Evolutionary conservation across 78 protist genomes (phyloP).

Genomic region (Guillardia theta): DNA sequence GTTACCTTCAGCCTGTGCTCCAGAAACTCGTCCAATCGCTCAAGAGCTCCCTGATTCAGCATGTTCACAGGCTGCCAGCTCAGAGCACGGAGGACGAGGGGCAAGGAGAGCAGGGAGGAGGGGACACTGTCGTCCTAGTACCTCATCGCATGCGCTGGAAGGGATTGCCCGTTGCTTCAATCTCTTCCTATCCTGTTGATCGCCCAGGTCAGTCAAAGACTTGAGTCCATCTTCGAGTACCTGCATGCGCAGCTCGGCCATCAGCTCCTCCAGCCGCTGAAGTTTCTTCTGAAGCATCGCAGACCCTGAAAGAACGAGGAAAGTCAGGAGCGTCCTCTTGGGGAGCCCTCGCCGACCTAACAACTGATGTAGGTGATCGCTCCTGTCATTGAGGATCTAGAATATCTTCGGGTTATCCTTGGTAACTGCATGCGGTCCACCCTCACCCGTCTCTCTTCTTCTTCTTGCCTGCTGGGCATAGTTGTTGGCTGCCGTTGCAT

Average conservation of each 20-base stretch:
- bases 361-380: neutral
- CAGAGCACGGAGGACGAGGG: neutral
- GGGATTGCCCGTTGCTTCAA: neutral
- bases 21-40: neutral
- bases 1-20: neutral
- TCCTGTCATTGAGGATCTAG: neutral
- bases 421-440: too few species aligned
- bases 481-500: neutral
- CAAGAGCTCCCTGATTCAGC: neutral
- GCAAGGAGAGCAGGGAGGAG: neutral
- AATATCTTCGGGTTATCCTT: too few species aligned
- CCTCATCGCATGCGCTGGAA: neutral
- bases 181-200: neutral
- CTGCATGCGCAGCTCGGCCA: slow-evolving; percentile 8
- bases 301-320: too few species aligned
- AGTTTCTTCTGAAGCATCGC: neutral
- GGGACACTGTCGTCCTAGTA: neutral
- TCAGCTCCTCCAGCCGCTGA: slow-evolving; percentile 7
- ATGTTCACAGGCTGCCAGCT: neutral
- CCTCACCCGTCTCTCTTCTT: neutral
- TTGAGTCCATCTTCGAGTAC: neutral
- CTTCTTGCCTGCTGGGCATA: neutral
- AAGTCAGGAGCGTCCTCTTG: too few species aligned
- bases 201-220: neutral
- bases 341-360: neutral